These are phyloP conservation scores for Dendrothele bispora DNA, from an alignment of 768 basidiomycete genomes.

Conservation along the genomic window DNA sequence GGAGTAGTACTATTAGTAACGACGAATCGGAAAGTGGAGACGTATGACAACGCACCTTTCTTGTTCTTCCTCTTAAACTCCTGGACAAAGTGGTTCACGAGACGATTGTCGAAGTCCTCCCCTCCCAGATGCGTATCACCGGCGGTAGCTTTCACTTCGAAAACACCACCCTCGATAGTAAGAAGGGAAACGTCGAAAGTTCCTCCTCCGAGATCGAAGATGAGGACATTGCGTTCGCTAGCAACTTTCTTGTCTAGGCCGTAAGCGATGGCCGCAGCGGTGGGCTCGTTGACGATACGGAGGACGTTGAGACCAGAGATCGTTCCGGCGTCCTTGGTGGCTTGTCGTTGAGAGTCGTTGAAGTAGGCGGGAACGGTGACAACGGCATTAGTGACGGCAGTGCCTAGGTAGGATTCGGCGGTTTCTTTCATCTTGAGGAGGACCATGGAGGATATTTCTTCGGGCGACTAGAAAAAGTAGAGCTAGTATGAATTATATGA, in stretches of 20 bases:
- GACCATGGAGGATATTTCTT: conserved; percentile 70
- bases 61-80: conserved; percentile 55
- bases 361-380: conserved; percentile 61
- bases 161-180: conserved; percentile 66
- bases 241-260: conserved; percentile 61
- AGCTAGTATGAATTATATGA: conserved; percentile 17
- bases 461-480: conserved; percentile 42
- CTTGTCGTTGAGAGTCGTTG: conserved; percentile 68
- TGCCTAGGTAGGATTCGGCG: conserved; percentile 67
- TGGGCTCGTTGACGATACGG: conserved; percentile 70
- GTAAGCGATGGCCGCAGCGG: conserved; percentile 71
- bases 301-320: conserved; percentile 66
- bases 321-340: conserved; percentile 66
- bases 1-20: background rate
- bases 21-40: conserved; percentile 42
- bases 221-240: conserved; percentile 60
- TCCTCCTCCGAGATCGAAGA: conserved; percentile 74
- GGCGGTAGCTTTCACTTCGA: conserved; percentile 70
- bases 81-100: conserved; percentile 16
- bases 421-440: conserved; percentile 71
- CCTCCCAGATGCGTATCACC: conserved; percentile 55
- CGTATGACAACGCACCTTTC: conserved; percentile 34
- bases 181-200: conserved; percentile 75
- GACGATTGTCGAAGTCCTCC: conserved; percentile 11
- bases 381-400: conserved; percentile 61